Evolutionary conservation across 2,329 filamentous ascomycete genomes (phyloP).

Genomic region (Chaetomiaceae sp.): DNA sequence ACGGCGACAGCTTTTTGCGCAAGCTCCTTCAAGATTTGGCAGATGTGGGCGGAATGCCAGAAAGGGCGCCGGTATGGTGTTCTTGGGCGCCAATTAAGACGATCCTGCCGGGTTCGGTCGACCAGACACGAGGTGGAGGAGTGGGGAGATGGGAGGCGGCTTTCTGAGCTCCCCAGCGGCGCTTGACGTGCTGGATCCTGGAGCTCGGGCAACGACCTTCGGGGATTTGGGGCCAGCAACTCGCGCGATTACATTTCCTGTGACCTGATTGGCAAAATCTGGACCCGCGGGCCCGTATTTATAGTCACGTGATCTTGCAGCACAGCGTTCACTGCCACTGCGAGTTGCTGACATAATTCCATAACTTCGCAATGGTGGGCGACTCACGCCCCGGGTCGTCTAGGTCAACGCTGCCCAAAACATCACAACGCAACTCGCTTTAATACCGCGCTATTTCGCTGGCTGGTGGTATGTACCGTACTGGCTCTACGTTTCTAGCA

Average conservation of each 20-base stretch:
- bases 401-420: too few relatives aligned
- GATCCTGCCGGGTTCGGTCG: neutral
- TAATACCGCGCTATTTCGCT: too few relatives aligned
- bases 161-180: slow-evolving; percentile 17
- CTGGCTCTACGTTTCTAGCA: too few relatives aligned
- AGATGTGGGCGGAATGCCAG: neutral
- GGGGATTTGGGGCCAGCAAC: slow-evolving; percentile 26
- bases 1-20: slow-evolving; percentile 10
- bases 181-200: slow-evolving; percentile 22
- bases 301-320: slow-evolving; percentile 8
- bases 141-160: slow-evolving; percentile 18
- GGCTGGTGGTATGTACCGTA: too few relatives aligned
- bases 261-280: slow-evolving; percentile 34
- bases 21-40: neutral
- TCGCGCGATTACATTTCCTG: slow-evolving; percentile 38
- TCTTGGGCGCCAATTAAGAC: slow-evolving; percentile 4
- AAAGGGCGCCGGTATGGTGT: neutral
- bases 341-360: too few relatives aligned
- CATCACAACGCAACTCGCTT: too few relatives aligned
- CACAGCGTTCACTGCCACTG: too few relatives aligned
- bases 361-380: too few relatives aligned
- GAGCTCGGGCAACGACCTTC: slow-evolving; percentile 10
- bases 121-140: neutral
- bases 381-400: too few relatives aligned
- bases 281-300: neutral